phyloP scores from a whole-genome alignment of 2,329 filamentous ascomycete species.

The Alternaria metachromatica region DNA sequence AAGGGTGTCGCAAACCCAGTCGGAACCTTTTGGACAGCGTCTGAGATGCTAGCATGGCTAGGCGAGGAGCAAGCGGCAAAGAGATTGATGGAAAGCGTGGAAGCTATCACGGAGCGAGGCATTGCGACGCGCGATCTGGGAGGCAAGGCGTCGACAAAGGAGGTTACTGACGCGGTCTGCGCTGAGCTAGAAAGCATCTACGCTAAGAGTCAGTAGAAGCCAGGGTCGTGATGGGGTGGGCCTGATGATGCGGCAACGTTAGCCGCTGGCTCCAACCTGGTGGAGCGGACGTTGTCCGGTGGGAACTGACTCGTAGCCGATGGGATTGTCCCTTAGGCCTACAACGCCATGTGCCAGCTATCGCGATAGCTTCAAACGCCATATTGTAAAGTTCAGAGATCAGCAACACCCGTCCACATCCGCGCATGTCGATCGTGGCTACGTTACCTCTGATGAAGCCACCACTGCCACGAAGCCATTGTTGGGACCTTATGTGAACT shows the following conservation, averaged over 20 bases:
- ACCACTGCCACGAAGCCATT: background rate
- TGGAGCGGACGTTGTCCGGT: background rate
- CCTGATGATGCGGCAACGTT: background rate
- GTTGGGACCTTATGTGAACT: background rate
- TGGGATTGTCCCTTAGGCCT: background rate
- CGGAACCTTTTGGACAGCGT: constrained; percentile 65
- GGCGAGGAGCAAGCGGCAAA: constrained; percentile 61
- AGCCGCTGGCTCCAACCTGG: background rate
- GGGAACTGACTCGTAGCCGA: background rate
- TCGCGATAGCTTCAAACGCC: background rate
- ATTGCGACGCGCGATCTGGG: constrained; percentile 63
- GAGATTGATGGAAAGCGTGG: constrained; percentile 60
- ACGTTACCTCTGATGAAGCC: background rate
- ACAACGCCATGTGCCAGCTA: background rate
- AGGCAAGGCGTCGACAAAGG: constrained; percentile 52
- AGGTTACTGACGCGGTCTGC: constrained; percentile 54
- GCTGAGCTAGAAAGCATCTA: constrained; percentile 43
- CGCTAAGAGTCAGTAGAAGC: background rate
- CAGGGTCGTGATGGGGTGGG: background rate
- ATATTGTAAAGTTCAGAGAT: background rate
- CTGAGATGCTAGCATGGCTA: constrained; percentile 65
- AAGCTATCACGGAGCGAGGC: constrained; percentile 60
- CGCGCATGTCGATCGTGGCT: too few species aligned
- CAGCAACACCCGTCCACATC: background rate
- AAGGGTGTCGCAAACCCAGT: constrained; percentile 65